These are phyloP conservation scores for Leccinellum luteum DNA, from an alignment of 768 basidiomycete genomes.

Conservation along the genomic window DNA sequence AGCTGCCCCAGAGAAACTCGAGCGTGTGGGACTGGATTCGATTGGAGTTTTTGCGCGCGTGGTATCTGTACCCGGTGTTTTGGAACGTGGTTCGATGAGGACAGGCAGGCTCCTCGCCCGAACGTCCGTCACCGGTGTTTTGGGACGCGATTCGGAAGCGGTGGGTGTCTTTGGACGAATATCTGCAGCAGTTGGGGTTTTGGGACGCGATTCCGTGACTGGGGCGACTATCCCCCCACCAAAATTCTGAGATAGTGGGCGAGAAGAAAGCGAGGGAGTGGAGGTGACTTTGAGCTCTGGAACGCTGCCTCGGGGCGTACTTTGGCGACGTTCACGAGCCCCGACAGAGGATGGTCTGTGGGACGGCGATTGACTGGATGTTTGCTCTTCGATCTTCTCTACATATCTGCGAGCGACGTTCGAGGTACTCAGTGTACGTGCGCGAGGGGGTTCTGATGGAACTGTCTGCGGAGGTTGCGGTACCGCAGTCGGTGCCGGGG, in stretches of 20 bases:
- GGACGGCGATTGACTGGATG: slow-evolving; percentile 31
- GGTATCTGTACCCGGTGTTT: slow-evolving; percentile 17
- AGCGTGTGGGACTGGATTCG: slow-evolving; percentile 16
- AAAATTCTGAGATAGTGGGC: slow-evolving; percentile 21
- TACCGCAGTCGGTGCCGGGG: too few relatives aligned
- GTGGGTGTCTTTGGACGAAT: slow-evolving; percentile 19
- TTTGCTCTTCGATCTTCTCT: slow-evolving; percentile 39
- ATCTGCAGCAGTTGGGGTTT: slow-evolving; percentile 18
- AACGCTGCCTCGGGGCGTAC: slow-evolving; percentile 37
- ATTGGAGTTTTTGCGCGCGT: slow-evolving; percentile 15
- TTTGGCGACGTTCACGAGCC: slow-evolving; percentile 49
- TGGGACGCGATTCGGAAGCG: slow-evolving; percentile 17
- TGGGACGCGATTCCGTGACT: slow-evolving; percentile 20
- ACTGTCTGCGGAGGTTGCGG: background rate
- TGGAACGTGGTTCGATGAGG: slow-evolving; percentile 16
- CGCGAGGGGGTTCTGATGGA: slow-evolving; percentile 18
- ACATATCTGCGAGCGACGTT: slow-evolving; percentile 33
- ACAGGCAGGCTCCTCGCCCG: slow-evolving; percentile 11
- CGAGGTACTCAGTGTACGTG: slow-evolving; percentile 37
- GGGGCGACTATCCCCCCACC: slow-evolving; percentile 7
- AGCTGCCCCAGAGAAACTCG: slow-evolving; percentile 14
- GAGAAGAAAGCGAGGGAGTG: slow-evolving; percentile 15
- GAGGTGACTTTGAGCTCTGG: slow-evolving; percentile 17
- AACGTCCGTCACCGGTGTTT: slow-evolving; percentile 19
- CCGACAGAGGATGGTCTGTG: slow-evolving; percentile 24